Conservation (phyloP, 768 basidiomycete genomes). For the Termitomyces titanicus region DNA sequence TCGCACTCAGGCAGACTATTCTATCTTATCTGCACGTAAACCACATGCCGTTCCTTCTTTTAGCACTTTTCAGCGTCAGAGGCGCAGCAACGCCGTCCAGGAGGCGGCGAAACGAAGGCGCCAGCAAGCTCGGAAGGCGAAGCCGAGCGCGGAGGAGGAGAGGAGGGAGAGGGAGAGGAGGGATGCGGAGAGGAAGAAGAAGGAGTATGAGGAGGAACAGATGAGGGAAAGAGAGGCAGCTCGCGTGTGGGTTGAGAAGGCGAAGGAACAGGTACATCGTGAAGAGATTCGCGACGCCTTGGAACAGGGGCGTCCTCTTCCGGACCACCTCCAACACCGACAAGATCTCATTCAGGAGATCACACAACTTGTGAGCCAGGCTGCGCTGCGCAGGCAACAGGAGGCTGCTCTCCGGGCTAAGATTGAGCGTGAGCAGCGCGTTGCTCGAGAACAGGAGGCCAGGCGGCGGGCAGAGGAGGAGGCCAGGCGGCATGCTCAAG, state of each 20-base stretch:
- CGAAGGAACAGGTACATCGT: background rate
- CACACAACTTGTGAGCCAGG: background rate
- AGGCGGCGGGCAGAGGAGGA: background rate
- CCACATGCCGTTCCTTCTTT: background rate
- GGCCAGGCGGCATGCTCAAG: background rate
- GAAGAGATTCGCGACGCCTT: constrained; percentile 4
- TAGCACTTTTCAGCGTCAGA: constrained; percentile 5
- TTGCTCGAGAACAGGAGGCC: background rate
- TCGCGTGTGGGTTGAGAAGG: background rate
- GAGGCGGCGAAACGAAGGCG: background rate
- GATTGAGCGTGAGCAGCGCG: background rate
- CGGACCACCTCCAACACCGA: background rate
- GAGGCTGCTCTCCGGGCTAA: background rate
- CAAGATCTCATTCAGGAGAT: constrained; percentile 7
- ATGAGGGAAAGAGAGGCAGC: background rate
- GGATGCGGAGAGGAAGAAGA: constrained; percentile 1
- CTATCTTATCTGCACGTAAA: background rate
- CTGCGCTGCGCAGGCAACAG: background rate
- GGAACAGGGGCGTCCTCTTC: constrained; percentile 1
- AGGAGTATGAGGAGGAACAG: background rate
- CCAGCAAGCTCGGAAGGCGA: background rate
- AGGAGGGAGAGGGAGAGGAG: background rate
- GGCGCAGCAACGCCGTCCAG: background rate
- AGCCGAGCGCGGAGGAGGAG: constrained; percentile 1
- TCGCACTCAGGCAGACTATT: background rate